Percentiles rank a stretch among this genome's conserved stretches.
phyloP scores from a whole-genome alignment of 1,139 yeast genomes.

The Magnusiomyces fungicola region DNA sequence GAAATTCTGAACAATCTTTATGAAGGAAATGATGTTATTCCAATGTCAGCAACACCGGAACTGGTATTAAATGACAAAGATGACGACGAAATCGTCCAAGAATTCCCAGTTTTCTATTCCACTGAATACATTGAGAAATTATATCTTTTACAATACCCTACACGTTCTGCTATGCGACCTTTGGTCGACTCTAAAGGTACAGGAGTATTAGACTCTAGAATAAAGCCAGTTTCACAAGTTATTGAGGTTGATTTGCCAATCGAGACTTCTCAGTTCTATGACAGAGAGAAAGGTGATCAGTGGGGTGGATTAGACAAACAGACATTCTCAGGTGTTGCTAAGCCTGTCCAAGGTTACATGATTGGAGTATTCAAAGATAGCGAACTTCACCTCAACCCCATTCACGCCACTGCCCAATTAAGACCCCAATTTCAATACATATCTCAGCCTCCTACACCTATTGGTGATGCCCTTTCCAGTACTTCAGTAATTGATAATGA shows the following conservation, averaged over 20 bases:
- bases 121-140: constrained; percentile 31
- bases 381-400: constrained; percentile 57
- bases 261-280: constrained; percentile 57
- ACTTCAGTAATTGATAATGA: constrained; percentile 19
- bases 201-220: constrained; percentile 42
- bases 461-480: constrained; percentile 30
- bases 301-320: constrained; percentile 58
- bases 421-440: constrained; percentile 77
- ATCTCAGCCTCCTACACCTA: constrained; percentile 28
- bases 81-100: constrained; percentile 60
- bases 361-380: constrained; percentile 44
- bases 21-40: constrained; percentile 1
- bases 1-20: constrained; percentile 2
- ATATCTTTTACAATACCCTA: constrained; percentile 63
- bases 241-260: constrained; percentile 70
- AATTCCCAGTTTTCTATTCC: constrained; percentile 57
- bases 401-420: constrained; percentile 65
- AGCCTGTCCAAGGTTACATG: constrained; percentile 44
- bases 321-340: constrained; percentile 61
- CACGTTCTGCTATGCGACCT: constrained; percentile 48
- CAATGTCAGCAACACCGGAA: constrained; percentile 4
- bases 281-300: constrained; percentile 51
- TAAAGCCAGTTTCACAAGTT: constrained; percentile 53
- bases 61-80: constrained; percentile 10
- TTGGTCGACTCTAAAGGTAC: constrained; percentile 38